A percentile compares a stretch with the other conserved stretches of the same genome.
Evolutionary conservation across 2,329 filamentous ascomycete species (phyloP).

Genomic region (Nigrograna mackinnonii): DNA sequence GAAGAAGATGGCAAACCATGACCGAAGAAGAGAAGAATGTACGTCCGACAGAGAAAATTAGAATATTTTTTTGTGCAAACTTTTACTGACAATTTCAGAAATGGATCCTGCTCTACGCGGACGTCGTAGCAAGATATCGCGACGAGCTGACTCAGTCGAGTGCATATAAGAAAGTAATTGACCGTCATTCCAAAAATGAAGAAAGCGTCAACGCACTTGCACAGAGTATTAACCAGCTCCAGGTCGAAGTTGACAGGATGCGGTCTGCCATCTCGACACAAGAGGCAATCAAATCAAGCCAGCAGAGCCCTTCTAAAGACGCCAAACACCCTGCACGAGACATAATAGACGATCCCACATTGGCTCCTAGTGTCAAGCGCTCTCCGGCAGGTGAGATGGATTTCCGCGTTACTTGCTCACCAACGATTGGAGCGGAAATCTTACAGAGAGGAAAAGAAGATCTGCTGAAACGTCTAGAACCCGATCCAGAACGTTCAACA

Average conservation of each 20-base stretch:
- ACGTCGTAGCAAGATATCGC: conserved; percentile 43
- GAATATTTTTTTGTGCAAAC: background rate
- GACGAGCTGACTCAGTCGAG: conserved; percentile 41
- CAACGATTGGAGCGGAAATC: conserved; percentile 52
- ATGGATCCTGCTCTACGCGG: conserved; percentile 46
- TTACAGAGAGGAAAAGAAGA: conserved; percentile 55
- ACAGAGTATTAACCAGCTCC: conserved; percentile 44
- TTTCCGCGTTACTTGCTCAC: conserved; percentile 54
- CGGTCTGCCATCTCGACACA: conserved; percentile 30
- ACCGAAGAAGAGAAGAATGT: conserved; percentile 42
- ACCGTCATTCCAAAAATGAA: conserved; percentile 41
- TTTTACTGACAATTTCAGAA: conserved; percentile 30
- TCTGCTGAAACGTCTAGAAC: conserved; percentile 54
- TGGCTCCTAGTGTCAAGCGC: conserved; percentile 39
- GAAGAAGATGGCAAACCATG: conserved; percentile 43
- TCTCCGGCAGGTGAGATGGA: conserved; percentile 48
- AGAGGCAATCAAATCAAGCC: conserved; percentile 18
- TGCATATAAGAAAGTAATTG: conserved; percentile 39
- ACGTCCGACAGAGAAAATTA: conserved; percentile 3
- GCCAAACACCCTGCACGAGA: conserved; percentile 22
- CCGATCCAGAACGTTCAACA: conserved; percentile 44
- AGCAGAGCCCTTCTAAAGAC: conserved; percentile 14
- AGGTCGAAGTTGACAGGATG: conserved; percentile 44
- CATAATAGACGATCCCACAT: conserved; percentile 30
- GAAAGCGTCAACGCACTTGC: conserved; percentile 44